These are phyloP conservation scores for Inonotus obliquus DNA, from an alignment of 1,284 basidiomycete genomes.

Conservation along the genomic window DNA sequence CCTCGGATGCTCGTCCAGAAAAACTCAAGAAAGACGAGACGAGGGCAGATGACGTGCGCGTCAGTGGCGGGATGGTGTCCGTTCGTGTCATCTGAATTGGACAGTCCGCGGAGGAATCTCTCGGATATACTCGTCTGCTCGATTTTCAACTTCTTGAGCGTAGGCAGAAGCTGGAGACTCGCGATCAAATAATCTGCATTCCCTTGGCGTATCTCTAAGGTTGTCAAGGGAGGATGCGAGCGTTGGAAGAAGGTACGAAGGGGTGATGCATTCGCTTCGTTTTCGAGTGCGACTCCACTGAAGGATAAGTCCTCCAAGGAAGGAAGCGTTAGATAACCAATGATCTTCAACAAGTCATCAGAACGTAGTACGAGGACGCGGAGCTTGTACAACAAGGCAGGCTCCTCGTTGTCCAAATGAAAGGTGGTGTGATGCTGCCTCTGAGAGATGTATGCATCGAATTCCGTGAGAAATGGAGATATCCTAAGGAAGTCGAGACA, in stretches of 20 bases:
- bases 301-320: background rate
- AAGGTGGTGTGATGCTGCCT: background rate
- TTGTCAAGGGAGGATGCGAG: background rate
- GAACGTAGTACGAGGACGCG: too few relatives aligned
- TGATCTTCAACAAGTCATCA: background rate
- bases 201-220: background rate
- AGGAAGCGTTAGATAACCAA: too few relatives aligned
- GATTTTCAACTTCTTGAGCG: background rate
- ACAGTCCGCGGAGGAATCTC: background rate
- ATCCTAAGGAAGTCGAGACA: background rate
- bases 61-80: too few relatives aligned
- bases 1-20: background rate
- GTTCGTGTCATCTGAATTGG: background rate
- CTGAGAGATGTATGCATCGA: background rate
- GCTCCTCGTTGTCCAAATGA: too few relatives aligned
- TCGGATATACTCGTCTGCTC: background rate
- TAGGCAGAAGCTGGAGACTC: background rate
- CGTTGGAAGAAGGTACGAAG: background rate
- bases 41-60: background rate
- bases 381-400: too few relatives aligned
- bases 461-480: background rate
- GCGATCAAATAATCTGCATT: background rate
- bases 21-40: background rate
- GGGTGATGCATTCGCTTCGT: too few relatives aligned
- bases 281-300: too few relatives aligned